phyloP scores from a whole-genome alignment of 305 asterid species.

The Striga hermonthica region DNA sequence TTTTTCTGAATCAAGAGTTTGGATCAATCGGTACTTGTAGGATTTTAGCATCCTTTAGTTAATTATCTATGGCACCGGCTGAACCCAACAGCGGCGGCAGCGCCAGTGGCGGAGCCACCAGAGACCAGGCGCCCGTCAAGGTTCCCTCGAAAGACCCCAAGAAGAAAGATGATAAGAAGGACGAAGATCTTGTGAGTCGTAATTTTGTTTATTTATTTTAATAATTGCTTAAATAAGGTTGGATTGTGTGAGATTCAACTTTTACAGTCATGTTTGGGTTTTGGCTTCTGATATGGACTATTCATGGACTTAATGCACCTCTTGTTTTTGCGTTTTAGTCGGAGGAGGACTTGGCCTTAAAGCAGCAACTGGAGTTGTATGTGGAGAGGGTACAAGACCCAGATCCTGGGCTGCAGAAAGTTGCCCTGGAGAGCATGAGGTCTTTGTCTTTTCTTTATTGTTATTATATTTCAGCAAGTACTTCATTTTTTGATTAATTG shows the following conservation, averaged over 20 bases:
- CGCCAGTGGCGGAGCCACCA: conserved; percentile 47
- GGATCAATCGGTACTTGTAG: conserved; percentile 27
- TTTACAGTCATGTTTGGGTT: background rate
- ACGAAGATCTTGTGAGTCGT: conserved; percentile 86
- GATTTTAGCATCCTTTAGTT: conserved; percentile 33
- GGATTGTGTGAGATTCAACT: conserved; percentile 4
- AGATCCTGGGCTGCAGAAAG: conserved; percentile 81
- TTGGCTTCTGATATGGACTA: conserved; percentile 20
- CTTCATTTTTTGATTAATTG: conserved; percentile 4
- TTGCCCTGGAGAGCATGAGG: conserved; percentile 97
- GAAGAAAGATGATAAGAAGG: conserved; percentile 86
- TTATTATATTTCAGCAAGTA: background rate
- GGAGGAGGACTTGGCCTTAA: conserved; percentile 95
- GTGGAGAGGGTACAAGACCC: conserved; percentile 90
- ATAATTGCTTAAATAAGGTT: conserved; percentile 10
- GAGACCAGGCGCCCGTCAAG: conserved; percentile 52
- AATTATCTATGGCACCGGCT: conserved; percentile 53
- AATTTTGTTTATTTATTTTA: background rate
- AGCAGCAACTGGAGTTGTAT: conserved; percentile 88
- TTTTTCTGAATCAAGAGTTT: conserved; percentile 8
- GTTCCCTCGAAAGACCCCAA: conserved; percentile 68
- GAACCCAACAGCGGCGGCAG: conserved; percentile 52
- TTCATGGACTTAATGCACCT: conserved; percentile 24
- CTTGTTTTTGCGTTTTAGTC: conserved; percentile 48
- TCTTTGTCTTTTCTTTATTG: conserved; percentile 26